Conservation (phyloP, 805 yeast species). For the Candida nemodendra region DNA sequence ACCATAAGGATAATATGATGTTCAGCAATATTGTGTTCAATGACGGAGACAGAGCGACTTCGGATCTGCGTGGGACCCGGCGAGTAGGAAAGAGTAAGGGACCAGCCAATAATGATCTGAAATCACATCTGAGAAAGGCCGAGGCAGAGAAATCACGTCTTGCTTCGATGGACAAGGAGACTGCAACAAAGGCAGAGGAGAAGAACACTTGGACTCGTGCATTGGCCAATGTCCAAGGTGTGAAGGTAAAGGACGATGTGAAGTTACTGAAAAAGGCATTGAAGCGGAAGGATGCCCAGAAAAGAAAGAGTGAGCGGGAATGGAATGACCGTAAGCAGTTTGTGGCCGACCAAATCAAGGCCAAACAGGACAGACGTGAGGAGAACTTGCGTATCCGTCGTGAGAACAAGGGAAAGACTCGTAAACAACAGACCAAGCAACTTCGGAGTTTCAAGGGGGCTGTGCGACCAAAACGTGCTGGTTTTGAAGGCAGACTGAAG, state of each 20-base stretch:
- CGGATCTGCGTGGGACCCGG: constrained; percentile 62
- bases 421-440: constrained; percentile 70
- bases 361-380: constrained; percentile 83
- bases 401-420: constrained; percentile 79
- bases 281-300: constrained; percentile 77
- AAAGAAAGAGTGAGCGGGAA: constrained; percentile 82
- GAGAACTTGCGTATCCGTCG: constrained; percentile 83
- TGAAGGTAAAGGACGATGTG: constrained; percentile 87
- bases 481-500: constrained; percentile 71
- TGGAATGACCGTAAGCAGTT: constrained; percentile 88
- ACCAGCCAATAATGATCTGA: constrained; percentile 79
- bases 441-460: constrained; percentile 60
- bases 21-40: constrained; percentile 80
- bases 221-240: constrained; percentile 83
- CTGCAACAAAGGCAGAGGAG: constrained; percentile 59
- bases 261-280: constrained; percentile 80
- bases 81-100: constrained; percentile 68
- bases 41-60: constrained; percentile 77
- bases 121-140: constrained; percentile 73
- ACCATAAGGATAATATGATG: constrained; percentile 45
- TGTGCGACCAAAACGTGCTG: constrained; percentile 62
- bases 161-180: constrained; percentile 55
- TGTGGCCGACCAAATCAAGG: constrained; percentile 71
- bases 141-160: constrained; percentile 72
- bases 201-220: constrained; percentile 85